Evolutionary conservation across 2,329 filamentous ascomycete species (phyloP).

Genomic region (Blastomyces emzantsi): DNA sequence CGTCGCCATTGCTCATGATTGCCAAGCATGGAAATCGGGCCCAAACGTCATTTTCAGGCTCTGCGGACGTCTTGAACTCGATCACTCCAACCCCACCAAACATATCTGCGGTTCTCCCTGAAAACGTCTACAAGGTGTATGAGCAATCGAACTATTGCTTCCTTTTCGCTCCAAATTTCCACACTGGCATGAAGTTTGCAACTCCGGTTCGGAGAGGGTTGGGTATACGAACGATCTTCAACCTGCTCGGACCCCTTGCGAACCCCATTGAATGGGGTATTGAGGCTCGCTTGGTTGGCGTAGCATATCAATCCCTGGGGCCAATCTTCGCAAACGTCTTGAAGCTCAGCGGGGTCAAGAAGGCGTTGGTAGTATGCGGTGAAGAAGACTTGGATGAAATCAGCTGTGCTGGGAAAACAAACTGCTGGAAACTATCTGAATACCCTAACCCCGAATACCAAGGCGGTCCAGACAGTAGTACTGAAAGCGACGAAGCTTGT

Average conservation of each 20-base stretch:
- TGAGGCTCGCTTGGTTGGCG: constrained; percentile 87
- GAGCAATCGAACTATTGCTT: constrained; percentile 82
- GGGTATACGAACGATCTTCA: constrained; percentile 95
- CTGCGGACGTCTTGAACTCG: constrained; percentile 77
- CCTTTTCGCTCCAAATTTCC: constrained; percentile 91
- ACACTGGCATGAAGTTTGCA: constrained; percentile 87
- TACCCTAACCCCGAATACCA: constrained; percentile 39
- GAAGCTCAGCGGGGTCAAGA: constrained; percentile 62
- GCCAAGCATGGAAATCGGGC: constrained; percentile 96
- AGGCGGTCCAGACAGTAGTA: constrained; percentile 29
- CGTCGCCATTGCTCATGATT: constrained; percentile 72
- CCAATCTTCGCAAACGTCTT: constrained; percentile 83
- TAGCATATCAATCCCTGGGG: constrained; percentile 78
- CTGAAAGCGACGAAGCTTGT: constrained; percentile 33
- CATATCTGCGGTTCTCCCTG: constrained; percentile 63
- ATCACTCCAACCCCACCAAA: constrained; percentile 64
- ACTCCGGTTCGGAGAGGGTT: constrained; percentile 78
- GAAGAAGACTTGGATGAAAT: constrained; percentile 94
- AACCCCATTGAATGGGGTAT: constrained; percentile 80
- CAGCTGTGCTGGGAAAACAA: constrained; percentile 77
- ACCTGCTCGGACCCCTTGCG: constrained; percentile 82
- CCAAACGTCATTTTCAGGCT: constrained; percentile 90
- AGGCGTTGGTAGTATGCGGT: constrained; percentile 86
- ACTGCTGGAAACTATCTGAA: constrained; percentile 72
- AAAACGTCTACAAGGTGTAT: constrained; percentile 65